Evolutionary conservation across 1,284 basidiomycete species (phyloP).

Genomic region (Irpex lacteus): DNA sequence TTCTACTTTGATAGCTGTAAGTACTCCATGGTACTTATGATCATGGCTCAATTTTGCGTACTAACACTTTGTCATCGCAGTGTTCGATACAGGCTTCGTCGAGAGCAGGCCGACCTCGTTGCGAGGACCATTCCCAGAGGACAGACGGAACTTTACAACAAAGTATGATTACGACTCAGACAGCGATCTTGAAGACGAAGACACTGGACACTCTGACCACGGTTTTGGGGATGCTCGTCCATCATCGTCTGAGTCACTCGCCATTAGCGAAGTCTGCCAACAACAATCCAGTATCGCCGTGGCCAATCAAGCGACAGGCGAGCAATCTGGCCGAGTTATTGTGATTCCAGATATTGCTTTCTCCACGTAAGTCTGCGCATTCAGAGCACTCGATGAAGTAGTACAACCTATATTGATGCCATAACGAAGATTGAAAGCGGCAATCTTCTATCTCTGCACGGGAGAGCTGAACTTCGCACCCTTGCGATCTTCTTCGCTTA

Average conservation of each 20-base stretch:
- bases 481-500: slow-evolving; percentile 18
- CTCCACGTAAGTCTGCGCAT: slow-evolving; percentile 16
- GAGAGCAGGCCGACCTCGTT: neutral
- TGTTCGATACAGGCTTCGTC: neutral
- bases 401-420: neutral
- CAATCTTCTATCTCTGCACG: slow-evolving; percentile 22
- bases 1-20: slow-evolving; percentile 3
- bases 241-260: neutral
- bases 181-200: slow-evolving; percentile 9
- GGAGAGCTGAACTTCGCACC: slow-evolving; percentile 19
- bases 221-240: neutral
- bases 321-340: slow-evolving; percentile 7
- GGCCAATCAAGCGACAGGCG: too few relatives aligned
- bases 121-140: neutral
- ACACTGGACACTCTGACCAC: neutral
- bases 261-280: too few relatives aligned
- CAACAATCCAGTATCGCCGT: too few relatives aligned
- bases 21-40: neutral
- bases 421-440: slow-evolving; percentile 18
- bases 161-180: slow-evolving; percentile 15
- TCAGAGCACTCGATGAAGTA: neutral
- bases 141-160: neutral
- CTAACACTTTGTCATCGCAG: neutral
- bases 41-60: neutral
- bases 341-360: slow-evolving; percentile 19